phyloP scores from a whole-genome alignment of 306 rosid genomes.

The Ormosia semicastrata region DNA sequence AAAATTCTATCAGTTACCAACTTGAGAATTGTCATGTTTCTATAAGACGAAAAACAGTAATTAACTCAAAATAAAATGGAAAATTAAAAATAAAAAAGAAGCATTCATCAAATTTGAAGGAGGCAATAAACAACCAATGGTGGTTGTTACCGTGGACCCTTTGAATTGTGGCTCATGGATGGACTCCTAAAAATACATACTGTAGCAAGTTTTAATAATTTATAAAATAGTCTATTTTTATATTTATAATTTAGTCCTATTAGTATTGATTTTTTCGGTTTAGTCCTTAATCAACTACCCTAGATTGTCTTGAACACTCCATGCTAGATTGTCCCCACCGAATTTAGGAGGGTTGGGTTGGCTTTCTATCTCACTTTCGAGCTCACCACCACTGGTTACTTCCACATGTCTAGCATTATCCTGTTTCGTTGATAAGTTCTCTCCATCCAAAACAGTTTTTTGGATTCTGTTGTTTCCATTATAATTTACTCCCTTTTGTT shows the following conservation, averaged over 20 bases:
- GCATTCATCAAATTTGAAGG: neutral
- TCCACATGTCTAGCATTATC: constrained; percentile 11
- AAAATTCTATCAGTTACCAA: neutral
- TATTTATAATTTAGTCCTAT: too few species aligned
- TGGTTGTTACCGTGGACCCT: too few species aligned
- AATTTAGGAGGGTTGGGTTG: constrained; percentile 22
- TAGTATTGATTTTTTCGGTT: too few species aligned
- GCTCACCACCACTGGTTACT: constrained; percentile 14
- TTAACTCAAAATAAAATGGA: neutral
- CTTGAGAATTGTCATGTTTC: neutral
- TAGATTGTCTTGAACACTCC: constrained; percentile 11
- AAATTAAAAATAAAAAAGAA: neutral
- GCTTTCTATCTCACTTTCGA: constrained; percentile 24
- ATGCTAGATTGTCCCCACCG: constrained; percentile 16
- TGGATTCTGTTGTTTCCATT: constrained; percentile 27
- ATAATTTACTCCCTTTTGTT: constrained; percentile 21
- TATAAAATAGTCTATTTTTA: too few species aligned
- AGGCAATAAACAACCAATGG: neutral
- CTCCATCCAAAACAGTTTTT: constrained; percentile 17
- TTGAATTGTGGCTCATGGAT: too few species aligned
- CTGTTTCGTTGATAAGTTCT: constrained; percentile 19
- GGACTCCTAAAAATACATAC: too few species aligned
- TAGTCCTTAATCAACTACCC: too few species aligned
- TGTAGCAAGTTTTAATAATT: too few species aligned
- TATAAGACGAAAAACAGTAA: neutral